A percentile compares a stretch with the other conserved stretches of the same genome.
phyloP scores from a whole-genome alignment of 331 rosid species.

The Ulmus americana region DNA sequence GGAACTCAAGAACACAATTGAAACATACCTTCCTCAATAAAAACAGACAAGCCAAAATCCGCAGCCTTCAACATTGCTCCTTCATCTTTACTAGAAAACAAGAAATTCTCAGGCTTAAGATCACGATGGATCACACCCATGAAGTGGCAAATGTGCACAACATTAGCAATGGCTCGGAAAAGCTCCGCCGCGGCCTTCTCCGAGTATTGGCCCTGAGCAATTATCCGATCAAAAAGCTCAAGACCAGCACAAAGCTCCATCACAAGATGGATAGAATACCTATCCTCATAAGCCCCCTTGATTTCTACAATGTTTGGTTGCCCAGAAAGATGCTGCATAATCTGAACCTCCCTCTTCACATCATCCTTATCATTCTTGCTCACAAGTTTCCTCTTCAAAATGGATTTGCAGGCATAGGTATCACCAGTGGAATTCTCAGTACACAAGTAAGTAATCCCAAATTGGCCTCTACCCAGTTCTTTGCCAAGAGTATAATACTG shows the following conservation, averaged over 20 bases:
- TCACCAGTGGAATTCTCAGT: conserved; percentile 56
- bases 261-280: conserved; percentile 69
- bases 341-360: conserved; percentile 77
- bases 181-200: conserved; percentile 75
- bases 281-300: conserved; percentile 74
- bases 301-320: conserved; percentile 80
- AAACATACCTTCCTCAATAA: conserved; percentile 70
- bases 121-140: conserved; percentile 96
- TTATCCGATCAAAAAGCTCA: conserved; percentile 77
- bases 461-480: conserved; percentile 88
- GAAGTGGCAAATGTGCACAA: conserved; percentile 77
- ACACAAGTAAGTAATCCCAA: conserved; percentile 76
- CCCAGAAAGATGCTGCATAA: conserved; percentile 88
- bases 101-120: conserved; percentile 90
- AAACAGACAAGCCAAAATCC: conserved; percentile 88
- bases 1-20: conserved; percentile 8
- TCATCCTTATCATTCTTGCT: conserved; percentile 60
- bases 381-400: conserved; percentile 67
- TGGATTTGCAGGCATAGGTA: conserved; percentile 73
- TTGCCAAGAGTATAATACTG: conserved; percentile 59
- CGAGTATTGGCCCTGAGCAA: conserved; percentile 73
- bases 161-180: conserved; percentile 64
- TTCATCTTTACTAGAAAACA: conserved; percentile 61
- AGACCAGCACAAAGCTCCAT: conserved; percentile 97
- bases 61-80: conserved; percentile 74